Base-by-base conservation (phyloP, 2,329 filamentous ascomycete genomes). In the Aspergillus sp. region DNA sequence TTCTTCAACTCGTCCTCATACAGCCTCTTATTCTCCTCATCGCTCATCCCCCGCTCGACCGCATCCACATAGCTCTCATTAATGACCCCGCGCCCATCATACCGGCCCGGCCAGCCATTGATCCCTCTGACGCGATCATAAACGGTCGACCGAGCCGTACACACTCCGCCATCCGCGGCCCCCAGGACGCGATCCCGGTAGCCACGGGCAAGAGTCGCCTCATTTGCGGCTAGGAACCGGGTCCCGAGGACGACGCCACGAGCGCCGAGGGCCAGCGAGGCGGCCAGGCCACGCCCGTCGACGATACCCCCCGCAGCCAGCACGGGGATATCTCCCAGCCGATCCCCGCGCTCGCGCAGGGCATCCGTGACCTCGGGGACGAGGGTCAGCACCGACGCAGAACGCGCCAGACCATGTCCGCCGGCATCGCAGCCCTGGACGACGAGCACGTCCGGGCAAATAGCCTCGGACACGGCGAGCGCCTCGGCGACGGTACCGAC, bases 191-290 rank as follows among this genome's bases (percentile, higher is more conserved):
- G 69, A 3, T 61, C 40, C 41, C 59, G 60, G 41, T 75, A 75
- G 0, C 70, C 72, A 24, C 53, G 52, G 1, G 67, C 48, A 15
- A 76, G 62, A 17, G 55, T 58, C 2, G 68, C 64, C 47, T 75
- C 71, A 0, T 48, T 43, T 3, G 58, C 51, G 1, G 74, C 75
- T 1, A 82, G 64, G 35, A 80, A 77, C 5, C 76, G 65, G 1
- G 79, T 82, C 0, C 80, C 80, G 62, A 83, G 66, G 0, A 66
- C 72, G 0, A 69, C 64, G 0, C 73, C 78, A 0, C 58, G 51
- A 1, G 72, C 71, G 0, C 74, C 72, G 1, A 75, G 57, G 1
- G 60, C 52, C 8, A 74, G 49, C 2, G 67, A 66, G 0, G 71
- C 70, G 5, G 66, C 67, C 0, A 66, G 55, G 0, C 70, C 70